Percentiles rank a stretch among this genome's conserved stretches.
These are phyloP conservation scores for Melanopsichium pennsylvanicum DNA, from an alignment of 1,284 basidiomycete species.

Conservation along the genomic window DNA sequence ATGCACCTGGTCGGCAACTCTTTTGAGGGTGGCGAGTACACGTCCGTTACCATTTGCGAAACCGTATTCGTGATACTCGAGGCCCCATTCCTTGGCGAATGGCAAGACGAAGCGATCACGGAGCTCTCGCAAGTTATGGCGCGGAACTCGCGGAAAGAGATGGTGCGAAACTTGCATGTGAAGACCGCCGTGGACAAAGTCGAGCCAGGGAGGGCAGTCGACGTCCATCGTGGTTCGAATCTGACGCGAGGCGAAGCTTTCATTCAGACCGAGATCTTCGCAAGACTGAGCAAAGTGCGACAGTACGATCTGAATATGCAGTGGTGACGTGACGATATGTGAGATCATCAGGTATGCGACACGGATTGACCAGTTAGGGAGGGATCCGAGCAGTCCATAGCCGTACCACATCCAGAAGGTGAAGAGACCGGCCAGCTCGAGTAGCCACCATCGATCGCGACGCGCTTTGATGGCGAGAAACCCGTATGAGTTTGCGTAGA, in stretches of 20 bases:
- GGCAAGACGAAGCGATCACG: conserved; percentile 79
- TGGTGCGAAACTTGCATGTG: conserved; percentile 98
- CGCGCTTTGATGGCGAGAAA: conserved; percentile 74
- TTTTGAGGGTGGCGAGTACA: conserved; percentile 77
- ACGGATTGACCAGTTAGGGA: conserved; percentile 74
- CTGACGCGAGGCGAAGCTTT: conserved; percentile 92
- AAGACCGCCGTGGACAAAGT: conserved; percentile 88
- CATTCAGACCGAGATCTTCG: conserved; percentile 84
- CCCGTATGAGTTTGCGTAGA: conserved; percentile 86
- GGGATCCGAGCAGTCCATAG: conserved; percentile 71
- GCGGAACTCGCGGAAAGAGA: conserved; percentile 90
- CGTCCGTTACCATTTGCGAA: conserved; percentile 84
- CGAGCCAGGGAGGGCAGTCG: conserved; percentile 81
- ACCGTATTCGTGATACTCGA: conserved; percentile 85
- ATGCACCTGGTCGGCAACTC: conserved; percentile 81
- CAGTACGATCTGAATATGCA: conserved; percentile 83
- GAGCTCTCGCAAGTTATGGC: conserved; percentile 87
- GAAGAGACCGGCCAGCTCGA: conserved; percentile 75
- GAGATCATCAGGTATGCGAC: conserved; percentile 79
- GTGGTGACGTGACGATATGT: conserved; percentile 80
- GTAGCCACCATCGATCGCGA: conserved; percentile 60
- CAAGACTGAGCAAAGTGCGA: conserved; percentile 98
- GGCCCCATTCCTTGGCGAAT: conserved; percentile 71
- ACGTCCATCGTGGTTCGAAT: conserved; percentile 96
- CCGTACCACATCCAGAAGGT: conserved; percentile 85